Percentiles rank a stretch among this genome's conserved stretches.
phyloP scores from a whole-genome alignment of 129 eudicot genomes.

The Lactuca saligna region DNA sequence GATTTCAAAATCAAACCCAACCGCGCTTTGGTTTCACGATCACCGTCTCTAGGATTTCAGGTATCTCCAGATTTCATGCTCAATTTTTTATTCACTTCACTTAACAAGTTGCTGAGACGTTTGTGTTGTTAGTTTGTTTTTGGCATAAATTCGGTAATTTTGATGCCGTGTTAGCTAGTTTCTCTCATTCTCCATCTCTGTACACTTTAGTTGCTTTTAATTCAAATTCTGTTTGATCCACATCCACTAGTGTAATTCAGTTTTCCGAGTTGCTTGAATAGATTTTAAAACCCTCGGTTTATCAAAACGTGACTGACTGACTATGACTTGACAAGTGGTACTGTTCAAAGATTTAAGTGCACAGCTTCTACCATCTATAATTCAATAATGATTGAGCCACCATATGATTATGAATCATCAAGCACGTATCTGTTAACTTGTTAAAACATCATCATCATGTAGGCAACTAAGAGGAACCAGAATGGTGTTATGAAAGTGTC shows the following conservation, averaged over 20 bases:
- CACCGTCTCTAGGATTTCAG: slow-evolving; percentile 31
- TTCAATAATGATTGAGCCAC: no score
- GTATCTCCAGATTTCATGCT: slow-evolving; percentile 4
- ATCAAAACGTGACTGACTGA: background rate
- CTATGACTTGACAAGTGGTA: background rate
- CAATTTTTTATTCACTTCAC: background rate
- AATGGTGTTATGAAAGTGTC: slow-evolving; percentile 46
- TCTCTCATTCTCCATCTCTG: background rate
- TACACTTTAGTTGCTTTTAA: background rate
- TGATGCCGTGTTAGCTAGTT: slow-evolving; percentile 5
- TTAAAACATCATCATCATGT: slow-evolving; percentile 4
- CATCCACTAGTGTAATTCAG: background rate
- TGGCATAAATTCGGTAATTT: background rate
- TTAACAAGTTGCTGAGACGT: background rate
- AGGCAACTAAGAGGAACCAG: slow-evolving; percentile 52
- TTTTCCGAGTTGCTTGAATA: background rate
- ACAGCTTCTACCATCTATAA: no score
- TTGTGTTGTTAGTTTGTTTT: background rate
- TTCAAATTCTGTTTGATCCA: background rate
- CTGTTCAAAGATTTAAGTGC: no score
- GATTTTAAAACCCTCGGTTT: background rate
- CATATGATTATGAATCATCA: background rate
- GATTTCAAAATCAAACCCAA: slow-evolving; percentile 27
- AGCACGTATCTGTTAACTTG: slow-evolving; percentile 16
- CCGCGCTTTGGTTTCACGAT: slow-evolving; percentile 27